Evolutionary conservation across 1,139 yeast species (phyloP).

Genomic region (Blastobotrys buckinghamii): DNA sequence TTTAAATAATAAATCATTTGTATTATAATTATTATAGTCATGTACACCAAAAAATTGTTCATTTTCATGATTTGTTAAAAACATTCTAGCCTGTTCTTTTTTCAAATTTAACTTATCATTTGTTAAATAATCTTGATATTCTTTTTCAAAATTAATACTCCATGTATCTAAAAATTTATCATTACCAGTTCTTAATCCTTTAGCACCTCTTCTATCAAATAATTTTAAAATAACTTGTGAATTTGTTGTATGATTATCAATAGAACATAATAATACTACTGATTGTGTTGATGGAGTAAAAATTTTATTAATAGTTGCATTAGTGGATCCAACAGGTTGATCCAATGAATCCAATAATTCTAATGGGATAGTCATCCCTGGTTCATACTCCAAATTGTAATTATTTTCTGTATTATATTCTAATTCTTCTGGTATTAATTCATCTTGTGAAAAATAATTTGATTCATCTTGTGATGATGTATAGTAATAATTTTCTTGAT

Average conservation of each 20-base stretch:
- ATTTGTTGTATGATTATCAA: too few relatives aligned
- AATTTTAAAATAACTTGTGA: neutral
- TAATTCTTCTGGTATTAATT: neutral
- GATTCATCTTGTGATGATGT: neutral
- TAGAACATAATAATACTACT: neutral
- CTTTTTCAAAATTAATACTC: conserved; percentile 3
- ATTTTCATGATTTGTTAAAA: neutral
- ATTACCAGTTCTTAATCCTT: conserved; percentile 9
- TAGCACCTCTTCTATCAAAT: conserved; percentile 10
- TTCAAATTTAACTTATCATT: neutral
- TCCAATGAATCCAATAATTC: conserved; percentile 1
- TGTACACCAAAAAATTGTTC: conserved; percentile 6
- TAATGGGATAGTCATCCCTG: neutral
- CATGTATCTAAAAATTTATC: neutral
- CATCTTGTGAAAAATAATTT: neutral
- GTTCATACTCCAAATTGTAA: neutral
- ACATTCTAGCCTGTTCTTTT: neutral
- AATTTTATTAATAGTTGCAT: neutral
- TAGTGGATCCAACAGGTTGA: neutral
- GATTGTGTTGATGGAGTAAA: conserved; percentile 9
- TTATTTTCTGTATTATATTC: neutral
- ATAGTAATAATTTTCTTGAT: neutral
- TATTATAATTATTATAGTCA: neutral
- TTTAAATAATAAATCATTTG: neutral
- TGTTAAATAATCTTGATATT: conserved; percentile 5